These are phyloP conservation scores for Kwoniella shandongensis DNA, from an alignment of 768 basidiomycete species.

Conservation along the genomic window DNA sequence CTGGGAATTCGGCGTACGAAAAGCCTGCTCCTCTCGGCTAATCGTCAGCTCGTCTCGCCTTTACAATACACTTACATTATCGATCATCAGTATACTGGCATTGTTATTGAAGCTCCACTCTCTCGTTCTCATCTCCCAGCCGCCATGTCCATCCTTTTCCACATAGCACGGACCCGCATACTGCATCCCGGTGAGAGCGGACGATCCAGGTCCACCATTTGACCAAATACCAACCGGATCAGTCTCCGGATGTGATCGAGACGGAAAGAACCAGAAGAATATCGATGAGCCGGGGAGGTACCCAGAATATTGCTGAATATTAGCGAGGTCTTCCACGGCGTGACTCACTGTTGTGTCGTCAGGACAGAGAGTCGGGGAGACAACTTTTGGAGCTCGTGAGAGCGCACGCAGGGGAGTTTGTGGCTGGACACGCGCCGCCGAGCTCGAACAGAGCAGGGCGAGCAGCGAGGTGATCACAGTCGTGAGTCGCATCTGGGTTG, in stretches of 20 bases:
- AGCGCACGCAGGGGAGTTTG: too few relatives aligned
- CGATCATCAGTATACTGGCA: slow-evolving; percentile 9
- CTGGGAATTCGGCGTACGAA: slow-evolving; percentile 3
- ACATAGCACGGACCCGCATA: neutral
- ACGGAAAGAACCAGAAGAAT: neutral
- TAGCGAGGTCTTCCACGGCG: neutral
- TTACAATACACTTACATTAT: slow-evolving; percentile 3
- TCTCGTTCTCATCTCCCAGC: neutral
- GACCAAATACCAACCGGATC: neutral
- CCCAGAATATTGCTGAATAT: neutral
- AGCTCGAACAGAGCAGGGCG: too few relatives aligned
- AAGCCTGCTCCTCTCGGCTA: slow-evolving; percentile 6
- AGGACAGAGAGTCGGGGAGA: neutral
- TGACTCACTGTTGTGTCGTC: slow-evolving; percentile 1
- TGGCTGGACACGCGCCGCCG: too few relatives aligned
- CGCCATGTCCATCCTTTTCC: neutral
- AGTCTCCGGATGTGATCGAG: neutral
- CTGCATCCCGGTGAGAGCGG: neutral
- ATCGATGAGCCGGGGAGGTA: neutral
- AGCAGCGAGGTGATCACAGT: too few relatives aligned
- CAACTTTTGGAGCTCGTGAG: neutral
- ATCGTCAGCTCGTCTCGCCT: neutral
- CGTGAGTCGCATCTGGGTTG: too few relatives aligned
- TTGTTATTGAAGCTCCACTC: slow-evolving; percentile 9
- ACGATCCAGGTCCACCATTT: slow-evolving; percentile 2